Evolutionary conservation across 495 filamentous ascomycete species (phyloP).

Genomic region (Aspergillus diversus): DNA sequence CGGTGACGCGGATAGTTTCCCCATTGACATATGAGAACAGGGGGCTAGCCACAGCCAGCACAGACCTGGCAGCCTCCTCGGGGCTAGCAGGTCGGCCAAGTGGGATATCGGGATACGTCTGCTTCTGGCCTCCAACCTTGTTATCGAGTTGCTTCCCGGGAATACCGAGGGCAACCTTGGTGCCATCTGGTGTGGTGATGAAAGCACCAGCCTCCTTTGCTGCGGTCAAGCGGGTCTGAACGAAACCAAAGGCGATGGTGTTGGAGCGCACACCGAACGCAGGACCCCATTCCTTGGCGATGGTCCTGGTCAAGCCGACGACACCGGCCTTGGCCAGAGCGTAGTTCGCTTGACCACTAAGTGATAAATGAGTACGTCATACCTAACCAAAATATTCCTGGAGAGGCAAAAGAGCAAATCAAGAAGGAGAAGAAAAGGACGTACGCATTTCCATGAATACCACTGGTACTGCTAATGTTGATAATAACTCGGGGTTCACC

Average conservation of each 20-base stretch:
- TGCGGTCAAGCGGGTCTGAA: constrained; percentile 74
- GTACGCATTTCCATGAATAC: constrained; percentile 79
- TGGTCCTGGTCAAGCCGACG: constrained; percentile 77
- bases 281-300: constrained; percentile 93
- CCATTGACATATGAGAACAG: constrained; percentile 80
- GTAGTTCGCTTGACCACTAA: constrained; percentile 80
- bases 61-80: constrained; percentile 76
- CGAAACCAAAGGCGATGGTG: constrained; percentile 80
- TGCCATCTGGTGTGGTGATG: constrained; percentile 72
- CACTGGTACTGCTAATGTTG: constrained; percentile 79
- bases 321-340: constrained; percentile 81
- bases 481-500: constrained; percentile 75
- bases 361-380: neutral
- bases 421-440: constrained; percentile 19
- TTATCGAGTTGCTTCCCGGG: constrained; percentile 57
- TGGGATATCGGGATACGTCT: constrained; percentile 69
- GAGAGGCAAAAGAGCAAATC: neutral
- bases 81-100: constrained; percentile 73
- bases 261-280: constrained; percentile 81
- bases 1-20: constrained; percentile 83
- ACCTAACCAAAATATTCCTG: neutral
- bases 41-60: constrained; percentile 79
- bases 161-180: constrained; percentile 79
- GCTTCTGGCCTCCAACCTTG: constrained; percentile 38
- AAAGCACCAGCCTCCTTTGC: constrained; percentile 81